Evolutionary conservation across 768 basidiomycete genomes (phyloP).

Genomic region (Amanita rubescens): DNA sequence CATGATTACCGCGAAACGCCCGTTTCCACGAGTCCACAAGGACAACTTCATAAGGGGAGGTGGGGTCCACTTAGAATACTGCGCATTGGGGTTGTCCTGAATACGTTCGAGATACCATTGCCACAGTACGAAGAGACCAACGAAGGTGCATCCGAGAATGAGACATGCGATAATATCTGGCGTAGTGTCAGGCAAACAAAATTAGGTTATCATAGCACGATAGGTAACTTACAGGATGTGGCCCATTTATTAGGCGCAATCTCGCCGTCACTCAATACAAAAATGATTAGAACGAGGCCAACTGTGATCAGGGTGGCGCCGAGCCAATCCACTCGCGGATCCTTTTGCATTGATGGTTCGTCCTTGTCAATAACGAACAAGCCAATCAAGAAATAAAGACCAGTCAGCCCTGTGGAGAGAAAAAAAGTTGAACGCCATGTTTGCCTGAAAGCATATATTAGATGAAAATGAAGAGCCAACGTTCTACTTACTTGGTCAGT

Average conservation of each 20-base stretch:
- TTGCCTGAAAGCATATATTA: too few relatives aligned
- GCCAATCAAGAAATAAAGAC: conserved; percentile 44
- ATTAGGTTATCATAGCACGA: conserved; percentile 13
- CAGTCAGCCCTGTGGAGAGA: conserved; percentile 49
- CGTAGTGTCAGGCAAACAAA: neutral
- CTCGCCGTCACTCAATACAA: conserved; percentile 63
- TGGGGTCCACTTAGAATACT: conserved; percentile 24
- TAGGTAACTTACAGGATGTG: conserved; percentile 27
- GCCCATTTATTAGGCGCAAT: conserved; percentile 53
- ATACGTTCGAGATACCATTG: conserved; percentile 51
- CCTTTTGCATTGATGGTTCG: conserved; percentile 29
- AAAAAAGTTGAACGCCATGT: conserved; percentile 43
- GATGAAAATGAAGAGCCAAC: neutral
- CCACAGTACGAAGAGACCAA: conserved; percentile 57
- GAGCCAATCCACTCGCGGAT: conserved; percentile 65
- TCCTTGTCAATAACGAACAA: conserved; percentile 60
- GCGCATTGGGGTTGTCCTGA: conserved; percentile 16
- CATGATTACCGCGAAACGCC: conserved; percentile 52
- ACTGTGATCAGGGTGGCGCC: conserved; percentile 58
- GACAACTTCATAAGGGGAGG: conserved; percentile 57
- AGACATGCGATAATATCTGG: conserved; percentile 67
- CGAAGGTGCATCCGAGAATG: conserved; percentile 49
- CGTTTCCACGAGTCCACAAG: conserved; percentile 52
- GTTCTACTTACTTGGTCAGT: conserved; percentile 28
- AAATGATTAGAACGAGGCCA: conserved; percentile 64